Evolutionary conservation across 495 filamentous ascomycete species (phyloP).

Genomic region (Platismatia glauca): DNA sequence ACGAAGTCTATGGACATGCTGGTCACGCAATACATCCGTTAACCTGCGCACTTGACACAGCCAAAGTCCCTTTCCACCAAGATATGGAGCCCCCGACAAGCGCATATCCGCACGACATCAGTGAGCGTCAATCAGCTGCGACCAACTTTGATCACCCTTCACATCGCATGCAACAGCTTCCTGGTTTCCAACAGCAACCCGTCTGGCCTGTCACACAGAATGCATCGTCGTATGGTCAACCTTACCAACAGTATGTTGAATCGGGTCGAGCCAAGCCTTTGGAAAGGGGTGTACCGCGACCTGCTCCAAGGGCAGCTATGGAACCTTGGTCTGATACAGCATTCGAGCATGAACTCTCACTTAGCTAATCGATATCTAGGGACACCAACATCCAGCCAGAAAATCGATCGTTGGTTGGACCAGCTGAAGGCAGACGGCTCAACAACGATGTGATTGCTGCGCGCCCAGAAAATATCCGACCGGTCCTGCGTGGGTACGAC

Average conservation of each 20-base stretch:
- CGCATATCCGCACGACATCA: background rate
- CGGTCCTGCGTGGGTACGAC: background rate
- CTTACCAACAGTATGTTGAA: background rate
- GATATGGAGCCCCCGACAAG: background rate
- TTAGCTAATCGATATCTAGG: background rate
- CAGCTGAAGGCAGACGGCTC: background rate
- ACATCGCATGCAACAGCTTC: background rate
- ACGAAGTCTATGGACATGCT: background rate
- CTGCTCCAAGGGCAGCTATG: background rate
- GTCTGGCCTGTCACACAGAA: background rate
- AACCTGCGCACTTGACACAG: background rate
- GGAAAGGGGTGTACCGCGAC: background rate
- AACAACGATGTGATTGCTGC: background rate
- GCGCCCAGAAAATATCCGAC: background rate
- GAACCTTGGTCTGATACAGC: conserved; percentile 6
- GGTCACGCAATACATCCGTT: background rate
- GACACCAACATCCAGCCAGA: background rate
- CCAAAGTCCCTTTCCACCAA: background rate
- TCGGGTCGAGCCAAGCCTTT: background rate
- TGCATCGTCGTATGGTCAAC: background rate
- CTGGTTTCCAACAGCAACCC: background rate
- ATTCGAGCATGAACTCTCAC: background rate
- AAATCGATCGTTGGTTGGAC: background rate
- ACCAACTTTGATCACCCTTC: too few species aligned
- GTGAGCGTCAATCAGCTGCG: background rate